These are phyloP conservation scores for Cadophora gregata DNA, from an alignment of 2,329 filamentous ascomycete species.

Conservation along the genomic window DNA sequence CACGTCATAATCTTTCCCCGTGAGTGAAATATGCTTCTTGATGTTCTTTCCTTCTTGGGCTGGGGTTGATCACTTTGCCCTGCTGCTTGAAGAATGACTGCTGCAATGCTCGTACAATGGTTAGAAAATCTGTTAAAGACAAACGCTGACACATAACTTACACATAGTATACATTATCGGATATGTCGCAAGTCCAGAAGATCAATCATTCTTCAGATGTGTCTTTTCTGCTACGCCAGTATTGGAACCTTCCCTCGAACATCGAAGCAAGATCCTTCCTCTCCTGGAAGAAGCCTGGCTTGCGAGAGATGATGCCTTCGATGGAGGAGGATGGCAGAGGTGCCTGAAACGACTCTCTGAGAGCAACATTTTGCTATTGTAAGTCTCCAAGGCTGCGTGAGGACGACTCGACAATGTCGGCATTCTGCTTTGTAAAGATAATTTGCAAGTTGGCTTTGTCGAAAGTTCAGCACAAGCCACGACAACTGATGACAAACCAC, in stretches of 20 bases:
- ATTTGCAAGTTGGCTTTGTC: not conserved
- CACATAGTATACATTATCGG: conserved; percentile 37
- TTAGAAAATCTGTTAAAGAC: not conserved
- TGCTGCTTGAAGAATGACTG: no score
- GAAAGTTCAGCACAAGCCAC: not conserved
- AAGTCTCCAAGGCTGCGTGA: conserved; percentile 3
- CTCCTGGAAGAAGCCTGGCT: conserved; percentile 40
- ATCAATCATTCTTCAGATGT: conserved; percentile 38
- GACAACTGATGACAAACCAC: not conserved
- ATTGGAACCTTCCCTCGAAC: conserved; percentile 37
- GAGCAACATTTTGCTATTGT: conserved; percentile 35
- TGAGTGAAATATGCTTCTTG: not conserved
- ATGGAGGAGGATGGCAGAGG: conserved; percentile 17
- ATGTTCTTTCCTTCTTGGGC: not conserved
- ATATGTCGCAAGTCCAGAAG: conserved; percentile 32
- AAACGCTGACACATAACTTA: not conserved
- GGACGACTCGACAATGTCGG: not conserved
- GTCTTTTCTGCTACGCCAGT: conserved; percentile 37
- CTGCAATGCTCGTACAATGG: not conserved
- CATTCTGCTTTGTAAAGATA: not conserved
- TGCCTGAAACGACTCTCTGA: conserved; percentile 14
- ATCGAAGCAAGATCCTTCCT: conserved; percentile 39
- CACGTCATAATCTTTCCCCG: conserved; percentile 35
- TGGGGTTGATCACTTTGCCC: no score
- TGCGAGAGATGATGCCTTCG: conserved; percentile 14